phyloP scores from a whole-genome alignment of 208 protist genomes.

The Jaenimonas drosophilae region DNA sequence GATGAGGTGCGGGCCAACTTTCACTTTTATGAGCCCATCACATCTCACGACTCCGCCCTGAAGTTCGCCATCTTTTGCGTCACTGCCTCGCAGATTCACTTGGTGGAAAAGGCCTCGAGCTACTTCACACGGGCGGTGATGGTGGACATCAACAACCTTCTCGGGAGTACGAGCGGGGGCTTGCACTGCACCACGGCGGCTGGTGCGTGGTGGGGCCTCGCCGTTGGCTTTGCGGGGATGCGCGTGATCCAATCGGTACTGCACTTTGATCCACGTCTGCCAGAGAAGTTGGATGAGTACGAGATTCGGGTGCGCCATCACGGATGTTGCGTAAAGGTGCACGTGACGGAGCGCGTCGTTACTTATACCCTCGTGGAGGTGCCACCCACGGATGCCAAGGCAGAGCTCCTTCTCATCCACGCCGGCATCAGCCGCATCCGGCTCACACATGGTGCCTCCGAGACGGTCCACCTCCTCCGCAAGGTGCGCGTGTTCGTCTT shows the following conservation, averaged over 20 bases:
- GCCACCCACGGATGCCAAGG: conserved; percentile 14
- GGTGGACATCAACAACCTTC: conserved; percentile 68
- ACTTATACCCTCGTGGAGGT: conserved; percentile 63
- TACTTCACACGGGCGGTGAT: conserved; percentile 42
- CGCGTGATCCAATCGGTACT: conserved; percentile 54
- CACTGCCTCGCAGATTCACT: conserved; percentile 43
- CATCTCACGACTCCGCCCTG: conserved; percentile 68
- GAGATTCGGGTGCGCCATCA: conserved; percentile 59
- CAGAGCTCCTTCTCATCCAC: conserved; percentile 73
- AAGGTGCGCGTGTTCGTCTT: conserved; percentile 79
- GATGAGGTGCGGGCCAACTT: conserved; percentile 80
- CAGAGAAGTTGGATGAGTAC: conserved; percentile 69
- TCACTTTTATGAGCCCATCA: conserved; percentile 82
- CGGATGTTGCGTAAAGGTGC: conserved; percentile 66
- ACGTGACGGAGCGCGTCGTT: conserved; percentile 45
- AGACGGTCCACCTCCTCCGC: conserved; percentile 59
- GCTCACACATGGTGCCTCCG: conserved; percentile 28
- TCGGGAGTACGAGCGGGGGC: conserved; percentile 61
- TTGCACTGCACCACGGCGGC: conserved; percentile 68
- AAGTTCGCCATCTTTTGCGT: conserved; percentile 63
- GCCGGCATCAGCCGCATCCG: conserved; percentile 50
- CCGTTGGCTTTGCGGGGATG: conserved; percentile 75
- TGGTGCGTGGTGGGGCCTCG: conserved; percentile 73
- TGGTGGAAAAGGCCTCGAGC: conserved; percentile 50
- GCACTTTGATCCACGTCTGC: conserved; percentile 77